A percentile compares a stretch with the other conserved stretches of the same genome.
These are phyloP conservation scores for Diddensiella transvaalensis DNA, from an alignment of 805 yeast genomes.

Conservation along the genomic window DNA sequence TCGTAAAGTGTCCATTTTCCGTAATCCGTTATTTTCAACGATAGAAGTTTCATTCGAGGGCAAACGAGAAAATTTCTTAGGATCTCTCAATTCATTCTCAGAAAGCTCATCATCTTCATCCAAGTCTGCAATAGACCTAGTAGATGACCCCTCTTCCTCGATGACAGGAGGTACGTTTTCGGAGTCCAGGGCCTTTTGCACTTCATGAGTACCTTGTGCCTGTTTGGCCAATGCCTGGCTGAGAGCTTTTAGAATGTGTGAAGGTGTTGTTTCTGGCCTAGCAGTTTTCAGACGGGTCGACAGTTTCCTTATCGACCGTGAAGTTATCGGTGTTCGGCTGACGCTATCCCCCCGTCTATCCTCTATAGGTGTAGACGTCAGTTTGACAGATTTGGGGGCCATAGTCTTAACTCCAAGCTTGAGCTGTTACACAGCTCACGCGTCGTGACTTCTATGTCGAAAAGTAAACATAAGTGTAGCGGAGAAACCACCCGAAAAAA, in stretches of 20 bases:
- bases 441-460: too few species aligned
- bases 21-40: neutral
- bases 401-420: too few species aligned
- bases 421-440: too few species aligned
- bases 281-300: slow-evolving; percentile 21
- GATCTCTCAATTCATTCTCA: neutral
- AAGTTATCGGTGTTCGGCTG: slow-evolving; percentile 21
- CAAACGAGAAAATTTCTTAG: neutral
- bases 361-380: too few species aligned
- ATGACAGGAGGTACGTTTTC: neutral
- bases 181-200: neutral
- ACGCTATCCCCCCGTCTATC: too few species aligned
- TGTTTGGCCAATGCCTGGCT: slow-evolving; percentile 23
- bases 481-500: too few species aligned
- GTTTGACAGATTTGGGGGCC: too few species aligned
- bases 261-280: slow-evolving; percentile 15
- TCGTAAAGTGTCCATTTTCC: neutral
- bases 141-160: neutral
- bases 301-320: slow-evolving; percentile 12
- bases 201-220: slow-evolving; percentile 3
- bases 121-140: neutral
- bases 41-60: too few species aligned
- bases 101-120: neutral
- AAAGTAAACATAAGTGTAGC: too few species aligned
- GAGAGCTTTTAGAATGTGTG: slow-evolving; percentile 21